Evolutionary conservation across 257 asterid species (phyloP).

Genomic region (Ehretia macrophylla): DNA sequence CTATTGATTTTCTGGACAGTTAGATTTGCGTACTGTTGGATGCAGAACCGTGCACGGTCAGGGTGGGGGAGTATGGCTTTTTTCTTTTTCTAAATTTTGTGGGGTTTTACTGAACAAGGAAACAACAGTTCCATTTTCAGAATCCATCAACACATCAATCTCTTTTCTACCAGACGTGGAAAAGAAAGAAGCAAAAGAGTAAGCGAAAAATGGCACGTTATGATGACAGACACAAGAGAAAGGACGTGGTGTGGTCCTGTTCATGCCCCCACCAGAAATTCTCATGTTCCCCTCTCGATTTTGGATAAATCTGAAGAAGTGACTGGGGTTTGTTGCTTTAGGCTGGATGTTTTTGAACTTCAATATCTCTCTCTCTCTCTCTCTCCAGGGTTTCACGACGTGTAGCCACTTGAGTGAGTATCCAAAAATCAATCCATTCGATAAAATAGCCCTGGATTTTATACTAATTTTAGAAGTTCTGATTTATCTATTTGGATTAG

Average conservation of each 20-base stretch:
- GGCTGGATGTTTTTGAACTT: conserved; percentile 16
- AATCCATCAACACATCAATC: conserved; percentile 14
- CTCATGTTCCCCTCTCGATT: conserved; percentile 11
- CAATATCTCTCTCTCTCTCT: background rate
- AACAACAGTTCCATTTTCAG: background rate
- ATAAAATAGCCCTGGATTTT: too few species aligned
- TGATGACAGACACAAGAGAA: background rate
- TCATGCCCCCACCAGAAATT: conserved; percentile 16
- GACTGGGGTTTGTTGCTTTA: conserved; percentile 13
- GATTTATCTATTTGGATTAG: too few species aligned
- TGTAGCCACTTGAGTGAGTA: too few species aligned
- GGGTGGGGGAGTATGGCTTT: background rate
- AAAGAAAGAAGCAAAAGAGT: conserved; percentile 15
- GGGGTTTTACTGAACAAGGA: background rate
- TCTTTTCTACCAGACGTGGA: conserved; percentile 10
- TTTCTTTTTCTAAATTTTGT: background rate
- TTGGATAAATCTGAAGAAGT: conserved; percentile 7
- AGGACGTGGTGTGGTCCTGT: conserved; percentile 6
- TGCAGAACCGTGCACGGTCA: background rate
- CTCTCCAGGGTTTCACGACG: too few species aligned
- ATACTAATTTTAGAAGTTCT: too few species aligned
- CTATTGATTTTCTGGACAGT: conserved; percentile 5
- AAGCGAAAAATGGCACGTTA: background rate
- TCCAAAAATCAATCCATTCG: too few species aligned
- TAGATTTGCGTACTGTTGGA: conserved; percentile 2